Percentiles rank a stretch among this genome's conserved stretches.
Evolutionary conservation across 148 eudicot species (phyloP).

Genomic region (Heliamphora exappendiculata): DNA sequence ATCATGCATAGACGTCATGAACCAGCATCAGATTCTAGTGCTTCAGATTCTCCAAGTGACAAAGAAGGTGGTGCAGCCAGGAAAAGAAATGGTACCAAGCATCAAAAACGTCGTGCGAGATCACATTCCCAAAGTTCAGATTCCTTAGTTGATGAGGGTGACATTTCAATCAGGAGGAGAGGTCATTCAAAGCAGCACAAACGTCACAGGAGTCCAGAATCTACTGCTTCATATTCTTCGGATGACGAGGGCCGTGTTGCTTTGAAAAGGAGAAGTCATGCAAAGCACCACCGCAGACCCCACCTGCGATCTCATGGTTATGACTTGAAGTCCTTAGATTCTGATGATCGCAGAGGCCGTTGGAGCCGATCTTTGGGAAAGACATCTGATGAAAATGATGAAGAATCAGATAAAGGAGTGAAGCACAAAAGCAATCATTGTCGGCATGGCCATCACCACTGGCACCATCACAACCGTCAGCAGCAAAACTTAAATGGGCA

Average conservation of each 20-base stretch:
- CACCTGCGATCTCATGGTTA: slow-evolving; percentile 28
- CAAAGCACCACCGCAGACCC: slow-evolving; percentile 37
- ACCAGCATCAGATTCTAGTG: slow-evolving; percentile 26
- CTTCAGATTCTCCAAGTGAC: slow-evolving; percentile 32
- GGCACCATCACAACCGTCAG: no score
- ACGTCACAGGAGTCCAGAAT: slow-evolving; percentile 19
- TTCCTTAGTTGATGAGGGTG: slow-evolving; percentile 34
- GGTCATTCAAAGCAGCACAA: slow-evolving; percentile 32
- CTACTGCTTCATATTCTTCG: slow-evolving; percentile 15
- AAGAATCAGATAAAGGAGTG: slow-evolving; percentile 19
- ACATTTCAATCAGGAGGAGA: slow-evolving; percentile 13
- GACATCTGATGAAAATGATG: slow-evolving; percentile 38
- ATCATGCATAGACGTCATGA: slow-evolving; percentile 36
- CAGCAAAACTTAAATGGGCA: slow-evolving; percentile 11
- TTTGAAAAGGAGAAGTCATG: slow-evolving; percentile 18
- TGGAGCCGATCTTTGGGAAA: slow-evolving; percentile 29
- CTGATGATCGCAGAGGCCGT: slow-evolving; percentile 22
- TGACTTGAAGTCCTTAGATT: slow-evolving; percentile 37
- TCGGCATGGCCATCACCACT: slow-evolving; percentile 21
- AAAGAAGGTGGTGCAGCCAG: slow-evolving; percentile 30
- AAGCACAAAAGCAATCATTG: slow-evolving; percentile 25
- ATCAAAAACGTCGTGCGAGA: slow-evolving; percentile 30
- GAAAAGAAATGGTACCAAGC: slow-evolving; percentile 31
- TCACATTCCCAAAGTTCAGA: slow-evolving; percentile 31
- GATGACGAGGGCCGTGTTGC: slow-evolving; percentile 33